Conservation (phyloP, 306 rosid species). For the Dryas alaskensis region DNA sequence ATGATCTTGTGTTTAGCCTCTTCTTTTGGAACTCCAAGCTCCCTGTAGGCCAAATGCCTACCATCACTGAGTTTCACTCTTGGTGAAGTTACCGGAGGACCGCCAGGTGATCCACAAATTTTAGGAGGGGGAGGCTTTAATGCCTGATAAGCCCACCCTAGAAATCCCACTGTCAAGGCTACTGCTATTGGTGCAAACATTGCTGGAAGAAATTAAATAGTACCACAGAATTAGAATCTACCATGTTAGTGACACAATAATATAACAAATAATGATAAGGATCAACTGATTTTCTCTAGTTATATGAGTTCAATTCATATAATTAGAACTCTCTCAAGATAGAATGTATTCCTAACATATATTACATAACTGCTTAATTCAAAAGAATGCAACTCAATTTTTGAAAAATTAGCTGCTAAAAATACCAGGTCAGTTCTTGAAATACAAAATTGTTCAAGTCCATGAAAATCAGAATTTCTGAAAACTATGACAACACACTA, state of each 20-base stretch:
- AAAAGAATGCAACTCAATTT: too few relatives aligned
- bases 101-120: slow-evolving; percentile 56
- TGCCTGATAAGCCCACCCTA: slow-evolving; percentile 54
- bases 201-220: slow-evolving; percentile 26
- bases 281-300: not conserved
- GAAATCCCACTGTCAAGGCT: slow-evolving; percentile 49
- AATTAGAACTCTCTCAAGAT: too few relatives aligned
- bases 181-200: slow-evolving; percentile 53
- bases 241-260: not conserved
- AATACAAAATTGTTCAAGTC: not conserved
- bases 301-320: too few relatives aligned
- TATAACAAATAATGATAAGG: too few relatives aligned
- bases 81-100: slow-evolving; percentile 63
- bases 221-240: not conserved
- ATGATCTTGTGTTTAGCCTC: slow-evolving; percentile 66
- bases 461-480: not conserved
- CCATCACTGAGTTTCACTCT: slow-evolving; percentile 70
- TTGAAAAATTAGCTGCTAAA: too few relatives aligned
- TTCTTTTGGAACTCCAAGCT: slow-evolving; percentile 63
- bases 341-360: too few relatives aligned
- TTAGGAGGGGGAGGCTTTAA: slow-evolving; percentile 61
- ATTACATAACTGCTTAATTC: too few relatives aligned
- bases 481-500: not conserved
- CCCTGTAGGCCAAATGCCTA: slow-evolving; percentile 74
- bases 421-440: not conserved